phyloP scores from a whole-genome alignment of 176 grass and related monocot species.

The Alloteropsis semialata region DNA sequence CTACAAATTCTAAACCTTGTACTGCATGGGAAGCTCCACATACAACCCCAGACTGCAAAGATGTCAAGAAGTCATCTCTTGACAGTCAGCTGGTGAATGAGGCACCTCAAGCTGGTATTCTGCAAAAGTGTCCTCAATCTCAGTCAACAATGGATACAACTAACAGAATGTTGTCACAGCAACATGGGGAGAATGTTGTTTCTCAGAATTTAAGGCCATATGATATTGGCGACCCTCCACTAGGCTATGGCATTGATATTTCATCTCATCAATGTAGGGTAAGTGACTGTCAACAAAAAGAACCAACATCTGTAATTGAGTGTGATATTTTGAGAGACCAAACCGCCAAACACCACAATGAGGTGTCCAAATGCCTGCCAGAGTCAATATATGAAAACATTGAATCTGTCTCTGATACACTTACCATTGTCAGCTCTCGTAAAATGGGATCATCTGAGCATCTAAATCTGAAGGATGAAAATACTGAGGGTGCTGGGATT shows the following conservation, averaged over 20 bases:
- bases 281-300: slow-evolving; percentile 25
- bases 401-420: slow-evolving; percentile 14
- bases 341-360: slow-evolving; percentile 17
- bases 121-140: background rate
- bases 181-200: slow-evolving; percentile 3
- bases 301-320: background rate
- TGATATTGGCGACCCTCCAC: slow-evolving; percentile 13
- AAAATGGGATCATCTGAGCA: slow-evolving; percentile 25
- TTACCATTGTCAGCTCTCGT: slow-evolving; percentile 22
- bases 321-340: slow-evolving; percentile 19
- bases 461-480: slow-evolving; percentile 35
- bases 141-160: background rate
- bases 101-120: slow-evolving; percentile 25
- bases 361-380: background rate
- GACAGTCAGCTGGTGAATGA: slow-evolving; percentile 15
- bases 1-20: background rate
- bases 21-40: background rate
- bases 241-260: slow-evolving; percentile 9
- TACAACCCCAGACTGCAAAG: slow-evolving; percentile 4
- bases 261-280: slow-evolving; percentile 7
- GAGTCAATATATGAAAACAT: slow-evolving; percentile 4
- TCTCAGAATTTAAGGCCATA: slow-evolving; percentile 4
- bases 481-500: slow-evolving; percentile 57
- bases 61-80: slow-evolving; percentile 25
- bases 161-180: slow-evolving; percentile 22